Percentiles rank a stretch among this genome's conserved stretches.
These are phyloP conservation scores for Peronospora belbahrii DNA, from an alignment of 352 stramenopile species.

Conservation along the genomic window DNA sequence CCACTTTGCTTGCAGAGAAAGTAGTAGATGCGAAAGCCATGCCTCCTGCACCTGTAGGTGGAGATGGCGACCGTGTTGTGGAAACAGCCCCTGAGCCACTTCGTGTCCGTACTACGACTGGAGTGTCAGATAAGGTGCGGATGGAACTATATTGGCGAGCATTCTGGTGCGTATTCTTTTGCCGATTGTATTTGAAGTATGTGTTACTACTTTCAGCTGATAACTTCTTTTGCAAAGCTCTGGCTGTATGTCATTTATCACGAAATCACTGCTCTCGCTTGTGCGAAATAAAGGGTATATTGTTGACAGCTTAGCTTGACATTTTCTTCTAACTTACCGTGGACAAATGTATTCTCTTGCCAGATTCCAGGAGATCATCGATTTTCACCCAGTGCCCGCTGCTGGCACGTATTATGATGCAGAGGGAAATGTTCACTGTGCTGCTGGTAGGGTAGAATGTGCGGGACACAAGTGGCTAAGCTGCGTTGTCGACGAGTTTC, in stretches of 20 bases:
- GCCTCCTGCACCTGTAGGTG: constrained; percentile 12
- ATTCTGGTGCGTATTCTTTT: constrained; percentile 49
- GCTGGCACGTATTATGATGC: constrained; percentile 51
- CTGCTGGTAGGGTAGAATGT: constrained; percentile 61
- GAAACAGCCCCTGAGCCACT: constrained; percentile 14
- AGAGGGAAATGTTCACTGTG: constrained; percentile 61
- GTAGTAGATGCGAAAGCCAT: constrained; percentile 4
- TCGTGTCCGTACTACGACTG: constrained; percentile 1
- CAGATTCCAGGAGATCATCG: constrained; percentile 69
- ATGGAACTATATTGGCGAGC: constrained; percentile 76
- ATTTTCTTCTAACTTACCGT: constrained; percentile 5
- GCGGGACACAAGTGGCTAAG: constrained; percentile 73
- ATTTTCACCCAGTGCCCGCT: constrained; percentile 61
- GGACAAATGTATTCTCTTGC: neutral
- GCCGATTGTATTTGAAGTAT: neutral
- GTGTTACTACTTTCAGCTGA: neutral
- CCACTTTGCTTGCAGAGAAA: constrained; percentile 1
- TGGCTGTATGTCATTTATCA: constrained; percentile 70
- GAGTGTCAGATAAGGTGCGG: constrained; percentile 36
- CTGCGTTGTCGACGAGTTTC: constrained; percentile 62
- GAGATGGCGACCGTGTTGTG: constrained; percentile 23
- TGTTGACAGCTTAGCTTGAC: neutral
- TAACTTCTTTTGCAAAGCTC: constrained; percentile 26
- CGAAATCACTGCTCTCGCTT: constrained; percentile 49
- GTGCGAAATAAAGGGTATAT: constrained; percentile 51